A percentile compares a stretch with the other conserved stretches of the same genome.
Evolutionary conservation across 148 eudicot genomes (phyloP).

Genomic region (Silene conica): DNA sequence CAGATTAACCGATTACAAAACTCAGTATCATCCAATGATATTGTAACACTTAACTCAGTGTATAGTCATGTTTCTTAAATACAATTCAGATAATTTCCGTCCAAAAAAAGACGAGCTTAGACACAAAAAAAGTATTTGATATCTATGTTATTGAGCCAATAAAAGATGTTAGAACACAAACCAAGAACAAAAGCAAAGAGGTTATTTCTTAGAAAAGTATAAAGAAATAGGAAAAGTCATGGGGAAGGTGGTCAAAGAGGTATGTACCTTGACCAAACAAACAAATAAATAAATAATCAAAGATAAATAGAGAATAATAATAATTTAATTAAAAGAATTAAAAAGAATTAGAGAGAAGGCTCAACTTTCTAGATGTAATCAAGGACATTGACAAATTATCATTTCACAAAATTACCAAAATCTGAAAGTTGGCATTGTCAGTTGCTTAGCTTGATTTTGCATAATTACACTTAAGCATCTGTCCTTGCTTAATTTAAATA

Average conservation of each 20-base stretch:
- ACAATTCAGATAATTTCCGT: too few species aligned
- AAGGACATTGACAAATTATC: not conserved
- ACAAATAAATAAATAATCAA: not conserved
- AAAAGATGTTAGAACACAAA: not conserved
- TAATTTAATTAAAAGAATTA: conserved; percentile 7
- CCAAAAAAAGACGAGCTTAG: too few species aligned
- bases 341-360: not conserved
- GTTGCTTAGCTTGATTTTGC: conserved; percentile 7
- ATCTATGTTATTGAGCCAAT: not conserved
- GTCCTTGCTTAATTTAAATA: not conserved
- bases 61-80: too few species aligned
- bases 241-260: conserved; percentile 11
- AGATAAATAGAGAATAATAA: too few species aligned
- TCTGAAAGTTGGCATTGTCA: conserved; percentile 12
- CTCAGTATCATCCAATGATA: too few species aligned
- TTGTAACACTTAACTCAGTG: too few species aligned
- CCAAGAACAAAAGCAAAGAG: not conserved
- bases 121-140: too few species aligned
- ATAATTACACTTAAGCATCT: not conserved
- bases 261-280: conserved; percentile 18
- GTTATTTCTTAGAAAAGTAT: not conserved
- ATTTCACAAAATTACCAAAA: conserved; percentile 2
- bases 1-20: too few species aligned
- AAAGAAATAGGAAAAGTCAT: not conserved
- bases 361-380: conserved; percentile 6